Evolutionary conservation across 306 rosid species (phyloP).

Genomic region (Datisca glomerata): DNA sequence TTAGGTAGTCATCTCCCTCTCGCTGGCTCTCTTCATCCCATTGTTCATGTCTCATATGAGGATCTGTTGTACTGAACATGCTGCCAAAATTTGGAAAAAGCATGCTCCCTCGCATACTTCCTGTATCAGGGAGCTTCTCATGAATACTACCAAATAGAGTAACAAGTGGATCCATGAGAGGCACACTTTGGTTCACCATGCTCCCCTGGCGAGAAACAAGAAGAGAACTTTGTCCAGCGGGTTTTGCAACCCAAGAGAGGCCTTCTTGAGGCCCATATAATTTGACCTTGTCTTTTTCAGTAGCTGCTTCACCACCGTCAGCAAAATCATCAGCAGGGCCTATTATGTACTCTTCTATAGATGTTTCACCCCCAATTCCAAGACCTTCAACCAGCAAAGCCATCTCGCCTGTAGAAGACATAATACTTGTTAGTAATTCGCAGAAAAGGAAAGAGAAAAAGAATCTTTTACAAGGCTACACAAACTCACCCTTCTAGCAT

Average conservation of each 20-base stretch:
- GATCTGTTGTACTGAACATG: constrained; percentile 73
- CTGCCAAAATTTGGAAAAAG: constrained; percentile 70
- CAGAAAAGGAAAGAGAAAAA: constrained; percentile 2
- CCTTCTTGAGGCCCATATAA: constrained; percentile 79
- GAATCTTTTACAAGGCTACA: too few species aligned
- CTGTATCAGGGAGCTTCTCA: constrained; percentile 55
- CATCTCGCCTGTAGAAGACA: constrained; percentile 42
- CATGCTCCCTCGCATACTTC: constrained; percentile 52
- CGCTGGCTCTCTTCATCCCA: constrained; percentile 89
- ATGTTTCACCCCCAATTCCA: constrained; percentile 61
- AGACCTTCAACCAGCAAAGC: constrained; percentile 89
- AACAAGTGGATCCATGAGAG: constrained; percentile 77
- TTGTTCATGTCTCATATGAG: constrained; percentile 35
- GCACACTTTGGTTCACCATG: constrained; percentile 42
- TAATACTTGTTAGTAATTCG: constrained; percentile 8
- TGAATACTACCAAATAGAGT: constrained; percentile 69
- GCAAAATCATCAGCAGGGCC: constrained; percentile 49
- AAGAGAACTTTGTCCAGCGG: constrained; percentile 68
- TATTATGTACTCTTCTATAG: constrained; percentile 66
- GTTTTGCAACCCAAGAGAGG: constrained; percentile 85
- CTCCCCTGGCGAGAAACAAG: constrained; percentile 91
- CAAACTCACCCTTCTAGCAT: too few species aligned
- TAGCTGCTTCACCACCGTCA: constrained; percentile 32
- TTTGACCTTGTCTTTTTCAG: constrained; percentile 52
- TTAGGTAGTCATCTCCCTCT: constrained; percentile 50